Base-by-base conservation (phyloP, 2,329 filamentous ascomycete genomes). In the Colletotrichum godetiae region DNA sequence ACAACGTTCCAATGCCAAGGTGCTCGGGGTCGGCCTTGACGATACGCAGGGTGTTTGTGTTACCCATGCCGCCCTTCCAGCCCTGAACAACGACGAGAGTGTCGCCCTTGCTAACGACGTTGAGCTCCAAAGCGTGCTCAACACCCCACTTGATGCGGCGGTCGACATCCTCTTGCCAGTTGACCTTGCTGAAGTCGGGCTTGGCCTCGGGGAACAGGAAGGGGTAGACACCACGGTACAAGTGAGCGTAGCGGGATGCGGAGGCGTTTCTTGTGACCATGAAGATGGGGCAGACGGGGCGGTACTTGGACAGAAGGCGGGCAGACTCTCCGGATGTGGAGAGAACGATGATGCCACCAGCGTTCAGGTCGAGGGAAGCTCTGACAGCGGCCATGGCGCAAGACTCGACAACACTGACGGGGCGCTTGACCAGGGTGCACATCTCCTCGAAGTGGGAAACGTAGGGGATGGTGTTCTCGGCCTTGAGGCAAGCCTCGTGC, bases 101-200 rank as follows among this genome's bases (percentile, higher is more conserved):
- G 81, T 95, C 94, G 76, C 92, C 93, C 81, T 91, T 86, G 81
- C 86, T 88, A 75, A 97, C 87, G 61, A 95, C 90, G 78, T 92
- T 91, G 75, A 99, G 93, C 85, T 93, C 91, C 80, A 98, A 91
- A 78, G 95, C 97, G 82, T 95, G 91, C 82, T 90, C 88, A 83
- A 99, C 94, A 83, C 94, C 97, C 95, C 96, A 99, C 90, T 96
- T 98, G 85, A 99, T 94, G 82, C 97, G 95, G 83, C 92, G 92
- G 87, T 99, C 97, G 79, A 99, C 97, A 85, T 99, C 96, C 88
- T 98, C 95, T 88, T 99, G 97, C 97, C 97, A 99, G 86, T 97
- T 95, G 80, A 93, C 91, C 85, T 93, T 91, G 83, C 89, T 90
- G 86, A 98, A 99, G 88, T 99, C 95, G 79, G 97, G 97, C 92